Evolutionary conservation across 306 rosid species (phyloP).

Genomic region (Malus domestica): DNA sequence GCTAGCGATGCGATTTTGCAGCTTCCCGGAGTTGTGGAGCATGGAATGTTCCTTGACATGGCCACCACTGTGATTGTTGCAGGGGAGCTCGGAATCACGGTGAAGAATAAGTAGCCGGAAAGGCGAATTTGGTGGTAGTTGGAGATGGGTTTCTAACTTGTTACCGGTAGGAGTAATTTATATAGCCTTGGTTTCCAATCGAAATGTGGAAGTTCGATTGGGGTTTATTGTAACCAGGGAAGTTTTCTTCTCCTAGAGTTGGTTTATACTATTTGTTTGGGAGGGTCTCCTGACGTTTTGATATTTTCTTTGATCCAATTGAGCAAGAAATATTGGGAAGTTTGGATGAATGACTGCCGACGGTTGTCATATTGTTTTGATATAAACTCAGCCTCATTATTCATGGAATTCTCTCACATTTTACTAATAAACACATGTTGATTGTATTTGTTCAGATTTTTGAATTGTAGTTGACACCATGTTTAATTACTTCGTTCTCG

Average conservation of each 20-base stretch:
- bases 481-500: background rate
- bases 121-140: slow-evolving; percentile 1
- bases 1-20: slow-evolving; percentile 68
- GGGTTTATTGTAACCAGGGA: background rate
- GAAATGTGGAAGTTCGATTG: background rate
- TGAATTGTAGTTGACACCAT: background rate
- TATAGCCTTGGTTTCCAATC: slow-evolving; percentile 1
- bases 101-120: slow-evolving; percentile 42
- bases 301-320: slow-evolving; percentile 7
- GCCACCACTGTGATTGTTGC: slow-evolving; percentile 86
- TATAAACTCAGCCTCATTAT: background rate
- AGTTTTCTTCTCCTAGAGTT: background rate
- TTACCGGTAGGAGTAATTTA: slow-evolving; percentile 16
- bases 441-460: slow-evolving; percentile 1
- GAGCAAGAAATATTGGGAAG: background rate
- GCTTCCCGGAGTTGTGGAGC: slow-evolving; percentile 83
- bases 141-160: slow-evolving; percentile 28
- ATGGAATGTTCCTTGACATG: slow-evolving; percentile 84
- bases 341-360: slow-evolving; percentile 7
- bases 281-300: slow-evolving; percentile 20
- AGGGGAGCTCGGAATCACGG: slow-evolving; percentile 66
- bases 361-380: slow-evolving; percentile 10
- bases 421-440: background rate
- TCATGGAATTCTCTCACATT: slow-evolving; percentile 9
- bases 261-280: slow-evolving; percentile 13